Conservation (phyloP, 2,329 filamentous ascomycete species). For the Penicillium thymicola region DNA sequence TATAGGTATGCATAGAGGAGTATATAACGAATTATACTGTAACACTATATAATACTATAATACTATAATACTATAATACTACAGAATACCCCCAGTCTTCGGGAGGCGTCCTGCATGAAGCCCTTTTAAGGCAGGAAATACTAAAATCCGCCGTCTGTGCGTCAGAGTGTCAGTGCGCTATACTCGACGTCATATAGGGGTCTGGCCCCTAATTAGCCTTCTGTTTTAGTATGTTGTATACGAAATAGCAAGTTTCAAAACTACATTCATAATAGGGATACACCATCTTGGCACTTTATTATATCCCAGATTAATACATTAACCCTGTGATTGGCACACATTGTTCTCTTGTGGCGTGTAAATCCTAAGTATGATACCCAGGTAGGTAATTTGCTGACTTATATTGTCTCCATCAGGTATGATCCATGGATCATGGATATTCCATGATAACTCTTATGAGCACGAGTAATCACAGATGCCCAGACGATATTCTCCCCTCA, state of each 20-base stretch:
- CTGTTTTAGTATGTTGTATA: not conserved
- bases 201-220: slow-evolving; percentile 17
- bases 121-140: slow-evolving; percentile 6
- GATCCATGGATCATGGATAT: not conserved
- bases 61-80: not conserved
- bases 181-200: slow-evolving; percentile 15
- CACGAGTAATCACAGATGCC: not conserved
- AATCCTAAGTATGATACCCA: not conserved
- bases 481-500: not conserved
- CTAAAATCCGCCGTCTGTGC: not conserved
- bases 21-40: too few relatives aligned
- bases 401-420: not conserved
- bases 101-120: slow-evolving; percentile 15
- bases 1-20: not conserved
- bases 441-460: not conserved
- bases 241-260: not conserved
- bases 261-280: not conserved
- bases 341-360: not conserved
- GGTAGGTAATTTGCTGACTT: not conserved
- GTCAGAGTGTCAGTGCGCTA: slow-evolving; percentile 10
- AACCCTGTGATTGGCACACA: not conserved
- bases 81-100: not conserved
- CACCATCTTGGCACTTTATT: not conserved
- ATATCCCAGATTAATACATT: not conserved
- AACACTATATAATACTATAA: not conserved